A percentile compares a stretch with the other conserved stretches of the same genome.
Evolutionary conservation across 2,329 filamentous ascomycete genomes (phyloP).

Genomic region (Claviceps arundinis): DNA sequence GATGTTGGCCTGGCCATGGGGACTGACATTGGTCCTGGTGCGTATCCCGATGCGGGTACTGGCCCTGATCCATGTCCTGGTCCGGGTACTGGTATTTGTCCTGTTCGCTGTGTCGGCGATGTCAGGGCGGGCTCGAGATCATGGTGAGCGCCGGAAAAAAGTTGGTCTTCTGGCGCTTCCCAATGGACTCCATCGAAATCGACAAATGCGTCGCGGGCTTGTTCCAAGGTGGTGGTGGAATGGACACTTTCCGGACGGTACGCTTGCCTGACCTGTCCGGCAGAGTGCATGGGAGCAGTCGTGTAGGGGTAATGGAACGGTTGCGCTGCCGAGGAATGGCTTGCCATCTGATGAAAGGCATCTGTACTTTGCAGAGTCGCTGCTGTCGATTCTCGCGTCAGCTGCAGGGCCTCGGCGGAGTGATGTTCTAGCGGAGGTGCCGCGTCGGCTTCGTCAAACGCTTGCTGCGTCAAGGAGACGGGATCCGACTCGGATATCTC

Average conservation of each 20-base stretch:
- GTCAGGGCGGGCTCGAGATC: constrained; percentile 8
- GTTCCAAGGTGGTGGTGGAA: constrained; percentile 49
- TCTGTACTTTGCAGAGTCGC: constrained; percentile 11
- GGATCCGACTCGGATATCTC: constrained; percentile 46
- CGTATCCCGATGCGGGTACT: constrained; percentile 27
- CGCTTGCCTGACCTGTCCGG: constrained; percentile 4
- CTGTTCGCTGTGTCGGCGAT: neutral
- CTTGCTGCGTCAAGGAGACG: constrained; percentile 34
- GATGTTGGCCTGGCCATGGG: constrained; percentile 34
- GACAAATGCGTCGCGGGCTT: constrained; percentile 55
- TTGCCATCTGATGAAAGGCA: constrained; percentile 22
- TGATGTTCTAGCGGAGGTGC: constrained; percentile 24
- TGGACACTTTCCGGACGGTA: constrained; percentile 30
- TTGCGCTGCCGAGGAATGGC: constrained; percentile 9
- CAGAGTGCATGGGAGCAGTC: neutral
- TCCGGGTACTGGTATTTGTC: constrained; percentile 14
- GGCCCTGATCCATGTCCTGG: constrained; percentile 24
- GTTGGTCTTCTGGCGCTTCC: constrained; percentile 34
- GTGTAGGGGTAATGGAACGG: neutral
- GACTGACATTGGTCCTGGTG: constrained; percentile 13
- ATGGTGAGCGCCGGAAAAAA: constrained; percentile 11
- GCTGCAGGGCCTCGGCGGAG: constrained; percentile 15
- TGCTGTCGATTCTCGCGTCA: constrained; percentile 20
- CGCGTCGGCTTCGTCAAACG: constrained; percentile 41
- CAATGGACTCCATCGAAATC: constrained; percentile 77